phyloP scores from a whole-genome alignment of 2,329 filamentous ascomycete species.

The Penicillium italicum region DNA sequence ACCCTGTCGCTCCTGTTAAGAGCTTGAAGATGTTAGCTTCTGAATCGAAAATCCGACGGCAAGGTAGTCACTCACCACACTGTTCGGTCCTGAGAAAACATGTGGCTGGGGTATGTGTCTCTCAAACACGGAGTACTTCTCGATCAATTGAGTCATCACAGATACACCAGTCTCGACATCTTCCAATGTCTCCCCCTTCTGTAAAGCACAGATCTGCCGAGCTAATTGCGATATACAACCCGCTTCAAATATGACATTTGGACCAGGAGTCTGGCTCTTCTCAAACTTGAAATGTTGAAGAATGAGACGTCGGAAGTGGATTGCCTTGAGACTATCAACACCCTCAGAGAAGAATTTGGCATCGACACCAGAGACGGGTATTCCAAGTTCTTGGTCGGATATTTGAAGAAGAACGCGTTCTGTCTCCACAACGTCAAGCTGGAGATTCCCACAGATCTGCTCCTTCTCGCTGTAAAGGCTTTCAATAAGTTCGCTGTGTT shows the following conservation, averaged over 20 bases:
- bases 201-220: conserved; percentile 29
- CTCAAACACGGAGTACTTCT: conserved; percentile 47
- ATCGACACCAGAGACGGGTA: conserved; percentile 29
- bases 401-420: conserved; percentile 31
- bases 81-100: conserved; percentile 15
- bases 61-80: conserved; percentile 22
- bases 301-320: conserved; percentile 45
- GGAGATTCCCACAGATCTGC: conserved; percentile 26
- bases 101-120: conserved; percentile 22
- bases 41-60: not conserved
- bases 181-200: conserved; percentile 17
- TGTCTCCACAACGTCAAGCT: conserved; percentile 31
- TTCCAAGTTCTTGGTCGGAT: conserved; percentile 32
- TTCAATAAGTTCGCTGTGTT: conserved; percentile 46
- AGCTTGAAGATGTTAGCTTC: conserved; percentile 17
- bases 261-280: conserved; percentile 26
- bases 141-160: conserved; percentile 46
- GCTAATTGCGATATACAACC: conserved; percentile 41
- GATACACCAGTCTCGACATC: conserved; percentile 18
- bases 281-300: conserved; percentile 39
- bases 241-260: conserved; percentile 45
- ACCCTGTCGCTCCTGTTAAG: conserved; percentile 46
- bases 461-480: conserved; percentile 24
- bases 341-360: conserved; percentile 47
- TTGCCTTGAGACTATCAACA: conserved; percentile 48